These are phyloP conservation scores for Bipolaris sorokiniana DNA, from an alignment of 2,329 filamentous ascomycete species.

Conservation along the genomic window DNA sequence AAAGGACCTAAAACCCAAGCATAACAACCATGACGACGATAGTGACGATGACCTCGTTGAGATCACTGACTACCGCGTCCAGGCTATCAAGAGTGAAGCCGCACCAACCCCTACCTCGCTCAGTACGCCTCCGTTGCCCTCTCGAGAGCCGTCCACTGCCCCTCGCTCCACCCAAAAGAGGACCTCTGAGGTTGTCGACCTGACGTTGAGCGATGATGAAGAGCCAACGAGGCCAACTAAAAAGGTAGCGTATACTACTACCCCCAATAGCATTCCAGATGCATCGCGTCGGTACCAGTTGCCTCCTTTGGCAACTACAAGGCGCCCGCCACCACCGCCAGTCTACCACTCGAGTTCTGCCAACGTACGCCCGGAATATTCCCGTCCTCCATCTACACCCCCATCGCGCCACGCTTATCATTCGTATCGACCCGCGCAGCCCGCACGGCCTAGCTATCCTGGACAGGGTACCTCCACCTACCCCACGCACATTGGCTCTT, in stretches of 20 bases:
- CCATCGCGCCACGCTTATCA: constrained; percentile 21
- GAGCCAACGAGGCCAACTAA: constrained; percentile 49
- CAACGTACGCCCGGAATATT: constrained; percentile 23
- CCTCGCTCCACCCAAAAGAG: constrained; percentile 51
- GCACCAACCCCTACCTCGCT: constrained; percentile 46
- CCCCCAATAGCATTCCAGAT: constrained; percentile 46
- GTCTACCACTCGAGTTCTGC: constrained; percentile 22
- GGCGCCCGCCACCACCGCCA: constrained; percentile 20
- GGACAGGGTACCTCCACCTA: constrained; percentile 36
- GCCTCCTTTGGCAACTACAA: constrained; percentile 21
- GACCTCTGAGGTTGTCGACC: constrained; percentile 56
- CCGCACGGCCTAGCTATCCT: constrained; percentile 29
- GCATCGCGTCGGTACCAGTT: constrained; percentile 38
- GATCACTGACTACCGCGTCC: constrained; percentile 49
- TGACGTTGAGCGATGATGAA: constrained; percentile 57
- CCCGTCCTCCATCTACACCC: constrained; percentile 33
- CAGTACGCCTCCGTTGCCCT: constrained; percentile 55
- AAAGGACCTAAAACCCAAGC: constrained; percentile 46
- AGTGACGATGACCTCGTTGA: constrained; percentile 56
- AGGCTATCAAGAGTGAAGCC: constrained; percentile 51
- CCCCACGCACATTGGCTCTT: constrained; percentile 34
- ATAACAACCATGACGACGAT: constrained; percentile 49
- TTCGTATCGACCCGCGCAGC: constrained; percentile 32
- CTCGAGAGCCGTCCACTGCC: constrained; percentile 50
- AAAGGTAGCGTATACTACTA: constrained; percentile 51